These are phyloP conservation scores for Haplosporangium sp. DNA, from an alignment of 371 early-diverging fungal genomes.

Conservation along the genomic window DNA sequence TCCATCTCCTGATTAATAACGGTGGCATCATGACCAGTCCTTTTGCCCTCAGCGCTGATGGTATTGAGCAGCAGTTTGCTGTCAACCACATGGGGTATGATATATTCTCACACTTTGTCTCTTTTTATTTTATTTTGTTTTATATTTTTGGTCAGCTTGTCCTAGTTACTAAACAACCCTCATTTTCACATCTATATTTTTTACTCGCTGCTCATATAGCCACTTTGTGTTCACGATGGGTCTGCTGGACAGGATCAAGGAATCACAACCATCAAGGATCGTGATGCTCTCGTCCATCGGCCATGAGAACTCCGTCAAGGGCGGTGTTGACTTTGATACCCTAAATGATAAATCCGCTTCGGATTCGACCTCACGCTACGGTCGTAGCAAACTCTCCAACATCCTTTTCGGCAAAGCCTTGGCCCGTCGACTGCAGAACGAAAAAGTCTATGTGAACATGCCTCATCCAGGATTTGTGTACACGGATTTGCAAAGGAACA, in stretches of 20 bases:
- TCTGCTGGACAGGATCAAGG: conserved; percentile 71
- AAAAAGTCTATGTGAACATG: conserved; percentile 44
- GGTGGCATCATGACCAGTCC: conserved; percentile 82
- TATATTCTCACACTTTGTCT: too few relatives aligned
- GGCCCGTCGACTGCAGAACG: conserved; percentile 46
- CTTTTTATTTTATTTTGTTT: too few relatives aligned
- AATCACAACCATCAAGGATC: conserved; percentile 64
- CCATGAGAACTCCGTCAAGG: conserved; percentile 40
- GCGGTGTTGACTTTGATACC: conserved; percentile 54
- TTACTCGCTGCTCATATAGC: conserved; percentile 67
- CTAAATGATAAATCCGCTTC: conserved; percentile 36
- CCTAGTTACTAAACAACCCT: too few relatives aligned
- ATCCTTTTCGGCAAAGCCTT: conserved; percentile 68
- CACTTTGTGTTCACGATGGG: conserved; percentile 76
- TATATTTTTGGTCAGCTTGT: too few relatives aligned
- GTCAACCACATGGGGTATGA: conserved; percentile 52
- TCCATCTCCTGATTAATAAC: conserved; percentile 77
- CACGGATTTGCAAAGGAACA: conserved; percentile 36
- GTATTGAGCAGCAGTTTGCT: conserved; percentile 66
- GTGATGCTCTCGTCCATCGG: conserved; percentile 43
- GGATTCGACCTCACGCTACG: conserved; percentile 39
- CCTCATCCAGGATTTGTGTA: conserved; percentile 50
- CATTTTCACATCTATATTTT: neutral
- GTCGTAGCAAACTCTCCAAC: conserved; percentile 72
- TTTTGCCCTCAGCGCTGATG: conserved; percentile 72